phyloP scores from a whole-genome alignment of 306 rosid species.

The Carpinus fangiana region DNA sequence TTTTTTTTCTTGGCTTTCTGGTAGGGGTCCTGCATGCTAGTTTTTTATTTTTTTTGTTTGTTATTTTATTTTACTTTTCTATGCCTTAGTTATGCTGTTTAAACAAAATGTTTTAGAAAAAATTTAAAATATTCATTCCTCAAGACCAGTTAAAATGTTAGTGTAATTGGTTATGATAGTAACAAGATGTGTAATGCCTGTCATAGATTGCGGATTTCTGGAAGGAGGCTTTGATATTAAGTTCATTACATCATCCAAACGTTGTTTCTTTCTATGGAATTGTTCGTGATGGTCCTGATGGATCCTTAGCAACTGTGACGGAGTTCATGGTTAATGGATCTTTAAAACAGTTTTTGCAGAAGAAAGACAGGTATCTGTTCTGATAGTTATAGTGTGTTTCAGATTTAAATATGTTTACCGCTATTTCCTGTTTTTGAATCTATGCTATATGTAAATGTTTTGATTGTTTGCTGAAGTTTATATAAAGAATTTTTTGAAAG shows the following conservation, averaged over 20 bases:
- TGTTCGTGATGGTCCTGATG: conserved; percentile 99
- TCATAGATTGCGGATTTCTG: conserved; percentile 93
- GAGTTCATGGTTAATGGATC: conserved; percentile 99
- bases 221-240: conserved; percentile 95
- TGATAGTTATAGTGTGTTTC: conserved; percentile 1
- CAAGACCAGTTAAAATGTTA: neutral
- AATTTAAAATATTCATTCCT: neutral
- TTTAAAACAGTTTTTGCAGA: conserved; percentile 93
- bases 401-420: conserved; percentile 15
- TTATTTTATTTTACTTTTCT: neutral
- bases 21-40: neutral
- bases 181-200: conserved; percentile 10
- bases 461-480: conserved; percentile 14
- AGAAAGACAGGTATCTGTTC: conserved; percentile 82
- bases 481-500: neutral
- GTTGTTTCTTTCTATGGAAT: conserved; percentile 97
- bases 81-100: neutral
- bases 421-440: conserved; percentile 13
- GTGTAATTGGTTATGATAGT: conserved; percentile 12
- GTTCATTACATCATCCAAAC: conserved; percentile 98
- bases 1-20: neutral
- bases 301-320: conserved; percentile 94
- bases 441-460: conserved; percentile 18
- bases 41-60: neutral
- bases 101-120: neutral